Conservation (phyloP, 2,329 filamentous ascomycete genomes). For the Bisporella sp. region DNA sequence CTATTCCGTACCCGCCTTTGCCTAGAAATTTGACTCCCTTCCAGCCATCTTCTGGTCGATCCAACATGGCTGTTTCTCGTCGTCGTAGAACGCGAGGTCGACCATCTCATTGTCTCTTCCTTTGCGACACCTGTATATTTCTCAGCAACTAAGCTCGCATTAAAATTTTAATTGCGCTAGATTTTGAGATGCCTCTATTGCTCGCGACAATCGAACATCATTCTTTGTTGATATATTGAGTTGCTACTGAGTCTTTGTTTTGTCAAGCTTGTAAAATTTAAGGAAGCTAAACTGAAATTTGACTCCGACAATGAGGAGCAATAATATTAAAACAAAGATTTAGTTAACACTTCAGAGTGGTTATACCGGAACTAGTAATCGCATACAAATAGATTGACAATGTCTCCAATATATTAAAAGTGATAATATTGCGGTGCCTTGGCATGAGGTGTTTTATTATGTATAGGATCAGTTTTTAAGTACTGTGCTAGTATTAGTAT, state of each 20-base stretch:
- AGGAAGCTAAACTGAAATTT: not conserved
- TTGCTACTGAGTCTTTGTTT: not conserved
- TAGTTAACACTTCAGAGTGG: too few species aligned
- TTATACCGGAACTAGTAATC: too few species aligned
- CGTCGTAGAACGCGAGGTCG: not conserved
- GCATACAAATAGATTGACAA: too few species aligned
- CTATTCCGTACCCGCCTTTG: slow-evolving; percentile 4
- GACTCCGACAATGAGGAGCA: too few species aligned
- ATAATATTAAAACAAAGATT: too few species aligned
- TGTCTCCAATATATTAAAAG: too few species aligned
- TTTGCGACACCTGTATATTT: not conserved
- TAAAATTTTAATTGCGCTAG: not conserved
- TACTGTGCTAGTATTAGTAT: too few species aligned
- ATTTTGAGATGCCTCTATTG: not conserved
- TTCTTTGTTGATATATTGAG: too few species aligned
- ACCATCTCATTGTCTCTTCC: not conserved
- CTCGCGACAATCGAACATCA: not conserved
- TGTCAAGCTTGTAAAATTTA: not conserved
- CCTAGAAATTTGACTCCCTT: slow-evolving; percentile 5
- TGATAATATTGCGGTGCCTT: too few species aligned
- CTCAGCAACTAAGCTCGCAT: not conserved
- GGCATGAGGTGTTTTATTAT: too few species aligned
- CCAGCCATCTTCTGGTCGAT: not conserved
- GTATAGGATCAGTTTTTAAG: too few species aligned
- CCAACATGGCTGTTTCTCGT: not conserved